Evolutionary conservation across 2,329 filamentous ascomycete genomes (phyloP).

Genomic region (Cyphellophora attinorum): DNA sequence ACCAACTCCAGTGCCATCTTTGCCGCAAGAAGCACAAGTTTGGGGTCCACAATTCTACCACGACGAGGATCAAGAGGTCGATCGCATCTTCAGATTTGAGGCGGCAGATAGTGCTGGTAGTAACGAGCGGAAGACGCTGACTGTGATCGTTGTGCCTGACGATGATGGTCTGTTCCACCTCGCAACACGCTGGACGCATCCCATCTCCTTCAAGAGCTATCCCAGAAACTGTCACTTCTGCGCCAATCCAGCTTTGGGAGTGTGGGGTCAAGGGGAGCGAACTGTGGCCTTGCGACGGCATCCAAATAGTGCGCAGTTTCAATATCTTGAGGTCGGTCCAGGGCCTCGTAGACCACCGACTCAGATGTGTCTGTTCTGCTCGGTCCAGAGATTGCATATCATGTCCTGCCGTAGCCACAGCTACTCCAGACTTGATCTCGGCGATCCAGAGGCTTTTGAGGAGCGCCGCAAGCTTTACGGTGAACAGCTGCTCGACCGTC

Average conservation of each 20-base stretch:
- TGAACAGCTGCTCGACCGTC: no score
- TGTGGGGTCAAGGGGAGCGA: conserved; percentile 13
- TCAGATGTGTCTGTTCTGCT: conserved; percentile 17
- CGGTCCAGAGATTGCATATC: conserved; percentile 14
- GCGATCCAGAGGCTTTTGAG: no score
- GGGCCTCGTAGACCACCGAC: conserved; percentile 9
- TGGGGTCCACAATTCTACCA: no score
- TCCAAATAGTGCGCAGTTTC: conserved; percentile 3
- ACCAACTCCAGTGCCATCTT: no score
- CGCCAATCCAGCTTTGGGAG: conserved; percentile 13
- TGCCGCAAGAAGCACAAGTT: no score
- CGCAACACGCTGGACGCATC: conserved; percentile 18
- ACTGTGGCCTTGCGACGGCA: conserved; percentile 9
- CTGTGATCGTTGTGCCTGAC: no score
- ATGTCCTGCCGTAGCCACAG: conserved; percentile 12
- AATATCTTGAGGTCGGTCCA: conserved; percentile 13
- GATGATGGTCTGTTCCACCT: no score
- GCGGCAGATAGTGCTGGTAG: no score
- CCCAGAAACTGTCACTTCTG: conserved; percentile 16
- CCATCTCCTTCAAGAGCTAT: conserved; percentile 15
- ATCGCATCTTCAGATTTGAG: no score
- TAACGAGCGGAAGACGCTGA: no score
- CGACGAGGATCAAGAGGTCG: no score
- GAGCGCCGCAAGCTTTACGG: no score
- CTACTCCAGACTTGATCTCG: conserved; percentile 1